Evolutionary conservation across 179 eudicot genomes (phyloP).

Genomic region (Sideroxylon spinosum): DNA sequence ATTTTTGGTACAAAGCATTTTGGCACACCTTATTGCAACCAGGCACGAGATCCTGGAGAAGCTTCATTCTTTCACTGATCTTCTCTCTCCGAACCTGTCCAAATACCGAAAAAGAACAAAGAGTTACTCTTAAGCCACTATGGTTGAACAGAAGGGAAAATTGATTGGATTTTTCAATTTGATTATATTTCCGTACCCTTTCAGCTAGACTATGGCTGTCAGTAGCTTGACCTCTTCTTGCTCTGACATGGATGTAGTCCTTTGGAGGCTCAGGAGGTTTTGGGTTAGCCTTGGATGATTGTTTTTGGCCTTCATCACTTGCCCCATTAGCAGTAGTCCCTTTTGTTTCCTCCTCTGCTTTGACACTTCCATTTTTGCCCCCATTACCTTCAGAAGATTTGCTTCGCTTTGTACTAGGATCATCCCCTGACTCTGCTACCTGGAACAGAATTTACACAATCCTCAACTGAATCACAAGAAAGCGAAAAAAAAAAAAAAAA

Average conservation of each 20-base stretch:
- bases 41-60: constrained; percentile 93
- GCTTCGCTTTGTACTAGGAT: constrained; percentile 38
- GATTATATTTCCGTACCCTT: constrained; percentile 34
- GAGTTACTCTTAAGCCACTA: neutral
- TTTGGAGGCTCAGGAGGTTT: constrained; percentile 67
- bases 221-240: constrained; percentile 96
- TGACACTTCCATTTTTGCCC: constrained; percentile 20
- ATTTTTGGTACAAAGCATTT: neutral
- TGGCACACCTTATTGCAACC: constrained; percentile 78
- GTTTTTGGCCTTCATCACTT: constrained; percentile 31
- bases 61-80: constrained; percentile 93
- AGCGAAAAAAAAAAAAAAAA: neutral
- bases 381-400: constrained; percentile 35
- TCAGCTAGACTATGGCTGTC: constrained; percentile 95
- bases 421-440: constrained; percentile 39
- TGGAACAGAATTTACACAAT: constrained; percentile 16
- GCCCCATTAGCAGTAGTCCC: constrained; percentile 23
- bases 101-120: neutral
- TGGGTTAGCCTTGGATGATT: constrained; percentile 28
- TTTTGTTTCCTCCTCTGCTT: constrained; percentile 28
- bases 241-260: constrained; percentile 96
- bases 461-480: neutral
- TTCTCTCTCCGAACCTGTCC: constrained; percentile 85
- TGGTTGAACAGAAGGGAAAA: neutral
- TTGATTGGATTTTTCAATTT: neutral